Evolutionary conservation across 2,329 filamentous ascomycete species (phyloP), one percentile per base, ranked within the genome.

Genomic region (Colletotrichum cereale): DNA sequence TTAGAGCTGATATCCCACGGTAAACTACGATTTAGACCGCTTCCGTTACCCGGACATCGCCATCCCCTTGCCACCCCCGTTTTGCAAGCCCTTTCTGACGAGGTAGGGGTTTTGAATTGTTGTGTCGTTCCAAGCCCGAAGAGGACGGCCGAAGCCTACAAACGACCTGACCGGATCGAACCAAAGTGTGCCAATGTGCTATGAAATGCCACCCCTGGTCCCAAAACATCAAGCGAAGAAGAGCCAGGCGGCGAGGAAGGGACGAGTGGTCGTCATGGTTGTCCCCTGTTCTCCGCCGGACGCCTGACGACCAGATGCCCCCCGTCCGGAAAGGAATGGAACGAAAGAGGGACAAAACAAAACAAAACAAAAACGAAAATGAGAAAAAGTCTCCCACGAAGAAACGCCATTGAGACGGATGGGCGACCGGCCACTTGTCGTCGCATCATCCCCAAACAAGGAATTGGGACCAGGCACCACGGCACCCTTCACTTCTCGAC

Each of bases 361-460:
- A 47, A 44, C 18, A 8, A 42, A 42, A 8, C 4, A 8, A n/a
- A n/a, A 47, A 47, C 21, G 6, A 8, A 42, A 42, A 8, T 5
- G 31, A n/a, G 11, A 44, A 47, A 47, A 24, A n/a, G 44, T 47
- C n/a, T 47, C 44, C 2, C n/a, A 50, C 24, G 31, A 62, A 31
- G 44, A 50, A 26, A 36, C 34, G 26, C 55, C 55, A 18, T 57
- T 24, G 24, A 62, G 60, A 62, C 60, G 60, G 40, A 62, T 47
- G 24, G 26, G 26, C 26, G 26, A 47, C n/a, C 12, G 48, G 31
- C 44, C 31, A 26, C 42, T 10, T 4, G 12, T 31, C 44, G 21
- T 38, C 44, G 48, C 44, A 52, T 62, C 31, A n/a, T 31, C 44
- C 29, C 24, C 34, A 40, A 26, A 34, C 44, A 48, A 62, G 58